Percentiles rank a stretch among this genome's conserved stretches.
Evolutionary conservation across 352 stramenopile species (phyloP).

Genomic region (Phytopythium delawarense): DNA sequence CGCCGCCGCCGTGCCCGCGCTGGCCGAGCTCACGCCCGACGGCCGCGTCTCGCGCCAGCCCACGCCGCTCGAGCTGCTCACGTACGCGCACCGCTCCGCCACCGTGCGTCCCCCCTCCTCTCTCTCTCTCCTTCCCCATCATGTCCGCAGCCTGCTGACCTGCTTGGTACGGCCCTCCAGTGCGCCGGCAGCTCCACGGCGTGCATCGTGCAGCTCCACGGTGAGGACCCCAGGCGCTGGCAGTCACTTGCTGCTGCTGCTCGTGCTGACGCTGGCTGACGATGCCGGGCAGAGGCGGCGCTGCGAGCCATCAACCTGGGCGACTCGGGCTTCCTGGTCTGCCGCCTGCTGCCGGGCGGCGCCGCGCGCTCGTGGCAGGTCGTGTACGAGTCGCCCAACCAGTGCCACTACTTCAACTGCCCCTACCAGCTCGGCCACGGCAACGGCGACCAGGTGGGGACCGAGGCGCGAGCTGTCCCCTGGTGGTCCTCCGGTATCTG

Average conservation of each 20-base stretch:
- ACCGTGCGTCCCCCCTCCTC: slow-evolving; percentile 26
- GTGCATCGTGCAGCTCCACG: slow-evolving; percentile 77
- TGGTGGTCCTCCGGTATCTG: neutral
- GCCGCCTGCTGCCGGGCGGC: slow-evolving; percentile 42
- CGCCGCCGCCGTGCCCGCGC: slow-evolving; percentile 19
- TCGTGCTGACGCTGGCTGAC: neutral
- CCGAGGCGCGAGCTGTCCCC: neutral
- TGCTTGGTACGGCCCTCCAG: slow-evolving; percentile 12
- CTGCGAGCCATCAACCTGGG: slow-evolving; percentile 91
- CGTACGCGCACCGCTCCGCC: slow-evolving; percentile 56
- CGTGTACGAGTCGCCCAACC: slow-evolving; percentile 87
- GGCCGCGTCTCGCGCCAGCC: slow-evolving; percentile 19
- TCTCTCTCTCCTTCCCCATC: no score
- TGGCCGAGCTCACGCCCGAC: slow-evolving; percentile 1
- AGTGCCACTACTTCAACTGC: slow-evolving; percentile 97
- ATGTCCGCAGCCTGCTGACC: neutral
- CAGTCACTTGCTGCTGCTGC: neutral
- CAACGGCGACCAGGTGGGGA: slow-evolving; percentile 81
- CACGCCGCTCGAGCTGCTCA: slow-evolving; percentile 67
- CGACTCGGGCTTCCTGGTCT: slow-evolving; percentile 93
- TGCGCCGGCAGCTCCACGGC: slow-evolving; percentile 82
- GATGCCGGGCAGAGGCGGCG: slow-evolving; percentile 22
- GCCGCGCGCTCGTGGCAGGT: slow-evolving; percentile 58
- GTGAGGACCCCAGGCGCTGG: slow-evolving; percentile 18
- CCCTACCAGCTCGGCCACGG: slow-evolving; percentile 90